A percentile compares a stretch with the other conserved stretches of the same genome.
Conservation (phyloP, 1,139 yeast species). For the Zygosaccharomyces pseudobailii region DNA sequence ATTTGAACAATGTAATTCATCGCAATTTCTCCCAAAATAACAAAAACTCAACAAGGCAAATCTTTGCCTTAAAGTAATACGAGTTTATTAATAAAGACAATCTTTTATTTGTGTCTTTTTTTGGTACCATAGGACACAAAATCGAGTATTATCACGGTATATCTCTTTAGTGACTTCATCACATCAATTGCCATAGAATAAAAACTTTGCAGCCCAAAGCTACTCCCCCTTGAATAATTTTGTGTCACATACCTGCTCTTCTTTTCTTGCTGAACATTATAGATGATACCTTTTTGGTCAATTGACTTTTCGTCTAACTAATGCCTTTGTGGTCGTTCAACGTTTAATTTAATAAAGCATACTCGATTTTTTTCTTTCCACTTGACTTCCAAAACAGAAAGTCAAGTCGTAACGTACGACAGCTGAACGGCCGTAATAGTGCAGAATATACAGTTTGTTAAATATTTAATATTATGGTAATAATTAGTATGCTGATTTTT, state of each 20-base stretch:
- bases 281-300: background rate
- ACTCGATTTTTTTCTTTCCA: background rate
- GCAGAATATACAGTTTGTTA: background rate
- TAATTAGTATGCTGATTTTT: background rate
- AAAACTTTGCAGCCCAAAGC: background rate
- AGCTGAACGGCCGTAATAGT: background rate
- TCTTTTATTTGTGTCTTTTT: background rate
- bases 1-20: background rate
- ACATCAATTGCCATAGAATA: no score
- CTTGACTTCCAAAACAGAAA: background rate
- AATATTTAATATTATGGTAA: background rate
- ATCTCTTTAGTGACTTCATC: background rate
- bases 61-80: no score
- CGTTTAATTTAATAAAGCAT: background rate
- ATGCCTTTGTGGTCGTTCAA: background rate
- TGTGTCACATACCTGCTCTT: conserved; percentile 24
- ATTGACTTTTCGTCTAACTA: background rate
- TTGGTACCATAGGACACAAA: conserved; percentile 6
- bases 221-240: background rate
- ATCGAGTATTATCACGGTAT: background rate
- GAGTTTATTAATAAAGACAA: background rate
- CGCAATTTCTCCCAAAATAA: background rate
- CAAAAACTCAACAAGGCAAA: no score
- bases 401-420: background rate
- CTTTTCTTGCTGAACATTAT: conserved; percentile 31